Evolutionary conservation across 306 rosid species (phyloP), one percentile per base, ranked within the genome.

Genomic region (Astragalus membranaceus): DNA sequence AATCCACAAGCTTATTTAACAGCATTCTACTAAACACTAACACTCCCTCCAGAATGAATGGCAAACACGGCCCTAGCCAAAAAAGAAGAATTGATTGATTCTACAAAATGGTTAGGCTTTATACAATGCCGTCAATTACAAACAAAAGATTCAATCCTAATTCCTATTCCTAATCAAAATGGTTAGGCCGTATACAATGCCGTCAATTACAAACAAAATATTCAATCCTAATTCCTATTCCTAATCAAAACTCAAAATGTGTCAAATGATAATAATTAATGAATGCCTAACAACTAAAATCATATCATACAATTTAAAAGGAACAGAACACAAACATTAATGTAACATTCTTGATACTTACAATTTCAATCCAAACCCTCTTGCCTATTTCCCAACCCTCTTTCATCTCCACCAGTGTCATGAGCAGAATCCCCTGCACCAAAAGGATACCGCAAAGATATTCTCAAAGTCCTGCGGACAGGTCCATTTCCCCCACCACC

Each of bases 291-390:
- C 17, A 16, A 46, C 11, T 9, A 17, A 26, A 51, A 72, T 33
- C 14, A 39, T 32, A 12, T 3, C 30, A 26, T 26, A 26, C 30
- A 26, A 26, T 26, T 26, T 26, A 26, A 4, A 60, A 57, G 6
- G 6, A 46, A 68, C 10, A 32, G 59, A 49, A 41, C n/a, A 65
- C 8, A 8, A 0, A 30, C 44, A 48, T 2, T 7, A 58, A 71
- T n/a, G n/a, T 17, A 63, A 14, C 36, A 41, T 20, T 23, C 33
- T 17, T 44, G 8, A 42, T 49, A 74, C 86, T 64, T 11, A 74
- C 81, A 69, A 70, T 64, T 64, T 82, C 83, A 82, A 67, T 79
- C 86, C 76, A 67, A 61, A 67, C 73, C 82, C 48, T 77, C 79
- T 49, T 53, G 79, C 68, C 77, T 58, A 53, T 15, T 26, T 46